Conservation (phyloP, 1,284 basidiomycete species). For the Tilletia walkeri region DNA sequence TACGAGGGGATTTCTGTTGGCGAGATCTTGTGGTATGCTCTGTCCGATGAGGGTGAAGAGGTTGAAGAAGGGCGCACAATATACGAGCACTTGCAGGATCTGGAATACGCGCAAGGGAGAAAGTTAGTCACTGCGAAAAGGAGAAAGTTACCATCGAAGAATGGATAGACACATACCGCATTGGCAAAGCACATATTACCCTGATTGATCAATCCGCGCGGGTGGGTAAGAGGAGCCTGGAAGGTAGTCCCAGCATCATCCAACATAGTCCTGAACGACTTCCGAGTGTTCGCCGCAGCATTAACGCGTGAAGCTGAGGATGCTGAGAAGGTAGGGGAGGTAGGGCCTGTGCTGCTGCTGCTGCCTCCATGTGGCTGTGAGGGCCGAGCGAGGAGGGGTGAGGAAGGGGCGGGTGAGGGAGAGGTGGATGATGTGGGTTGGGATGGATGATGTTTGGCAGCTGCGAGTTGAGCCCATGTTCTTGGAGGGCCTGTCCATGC, state of each 20-base stretch:
- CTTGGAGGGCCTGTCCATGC: not conserved
- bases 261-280: conserved; percentile 28
- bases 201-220: conserved; percentile 85
- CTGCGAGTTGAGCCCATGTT: conserved; percentile 6
- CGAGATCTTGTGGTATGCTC: conserved; percentile 59
- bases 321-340: not conserved
- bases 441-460: not conserved
- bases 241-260: conserved; percentile 35
- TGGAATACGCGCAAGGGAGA: conserved; percentile 27
- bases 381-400: not conserved
- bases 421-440: not conserved
- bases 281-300: not conserved
- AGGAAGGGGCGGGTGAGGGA: not conserved
- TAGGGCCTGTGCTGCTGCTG: no score
- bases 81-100: conserved; percentile 83
- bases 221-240: conserved; percentile 61
- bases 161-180: conserved; percentile 60
- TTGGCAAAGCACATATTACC: conserved; percentile 99
- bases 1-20: conserved; percentile 70
- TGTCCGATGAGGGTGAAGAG: conserved; percentile 73
- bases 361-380: no score
- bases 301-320: not conserved
- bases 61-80: conserved; percentile 79
- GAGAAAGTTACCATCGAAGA: not conserved
- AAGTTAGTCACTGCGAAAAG: not conserved